phyloP scores from a whole-genome alignment of 495 filamentous ascomycete genomes.

The Lasiosphaeria miniovina region DNA sequence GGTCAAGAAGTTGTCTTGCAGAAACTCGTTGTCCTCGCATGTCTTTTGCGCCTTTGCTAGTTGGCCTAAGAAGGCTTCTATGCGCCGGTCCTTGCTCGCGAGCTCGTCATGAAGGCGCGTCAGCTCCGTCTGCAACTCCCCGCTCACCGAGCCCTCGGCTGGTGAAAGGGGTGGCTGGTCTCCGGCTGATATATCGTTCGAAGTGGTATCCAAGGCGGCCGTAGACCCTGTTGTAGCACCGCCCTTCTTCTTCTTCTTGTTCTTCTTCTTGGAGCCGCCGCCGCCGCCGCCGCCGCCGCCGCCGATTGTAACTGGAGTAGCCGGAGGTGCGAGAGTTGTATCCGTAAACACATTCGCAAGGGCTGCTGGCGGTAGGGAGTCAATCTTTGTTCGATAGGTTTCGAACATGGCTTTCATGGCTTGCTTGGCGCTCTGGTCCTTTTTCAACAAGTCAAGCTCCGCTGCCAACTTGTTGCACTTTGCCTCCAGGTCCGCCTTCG shows the following conservation, averaged over 20 bases:
- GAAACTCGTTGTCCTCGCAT: constrained; percentile 78
- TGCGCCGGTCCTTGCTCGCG: constrained; percentile 66
- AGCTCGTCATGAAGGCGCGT: constrained; percentile 56
- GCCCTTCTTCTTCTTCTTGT: constrained; percentile 85
- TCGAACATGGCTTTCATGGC: constrained; percentile 32
- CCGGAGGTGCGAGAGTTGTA: constrained; percentile 25
- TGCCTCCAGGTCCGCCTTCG: constrained; percentile 29
- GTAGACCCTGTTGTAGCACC: constrained; percentile 28
- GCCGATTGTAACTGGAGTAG: constrained; percentile 14
- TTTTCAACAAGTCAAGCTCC: constrained; percentile 38
- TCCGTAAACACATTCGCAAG: neutral
- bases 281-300: constrained; percentile 15
- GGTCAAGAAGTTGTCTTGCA: constrained; percentile 72
- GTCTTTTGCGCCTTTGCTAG: constrained; percentile 75
- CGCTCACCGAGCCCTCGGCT: constrained; percentile 22
- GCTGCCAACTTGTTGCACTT: constrained; percentile 31
- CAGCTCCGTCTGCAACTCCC: constrained; percentile 41
- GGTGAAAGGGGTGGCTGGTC: constrained; percentile 27
- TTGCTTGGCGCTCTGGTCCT: constrained; percentile 31
- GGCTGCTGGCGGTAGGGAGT: too few species aligned
- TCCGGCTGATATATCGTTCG: constrained; percentile 25
- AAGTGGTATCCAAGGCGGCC: constrained; percentile 16
- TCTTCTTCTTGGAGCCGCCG: constrained; percentile 72
- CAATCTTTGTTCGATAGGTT: constrained; percentile 21
- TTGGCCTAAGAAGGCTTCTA: constrained; percentile 63